Conservation (phyloP, 345 rosid species). For the Eucalyptus lansdowneana region DNA sequence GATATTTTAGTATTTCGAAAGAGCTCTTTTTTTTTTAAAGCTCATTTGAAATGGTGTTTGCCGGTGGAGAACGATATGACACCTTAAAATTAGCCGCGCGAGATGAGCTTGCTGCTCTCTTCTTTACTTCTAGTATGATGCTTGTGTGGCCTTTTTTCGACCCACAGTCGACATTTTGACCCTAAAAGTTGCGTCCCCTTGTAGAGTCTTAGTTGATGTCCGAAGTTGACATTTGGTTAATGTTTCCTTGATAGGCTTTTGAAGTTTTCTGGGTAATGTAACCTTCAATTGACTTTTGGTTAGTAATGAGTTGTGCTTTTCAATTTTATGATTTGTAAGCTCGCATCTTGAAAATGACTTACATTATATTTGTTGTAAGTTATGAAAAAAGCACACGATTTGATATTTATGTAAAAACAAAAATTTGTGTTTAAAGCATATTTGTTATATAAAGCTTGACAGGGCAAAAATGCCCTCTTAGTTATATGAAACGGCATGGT, state of each 20-base stretch:
- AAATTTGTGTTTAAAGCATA: background rate
- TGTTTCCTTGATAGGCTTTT: background rate
- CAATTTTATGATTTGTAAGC: background rate
- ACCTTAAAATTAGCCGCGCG: too few species aligned
- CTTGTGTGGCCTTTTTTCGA: background rate
- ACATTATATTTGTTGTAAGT: background rate
- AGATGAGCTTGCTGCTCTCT: background rate
- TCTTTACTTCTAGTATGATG: background rate
- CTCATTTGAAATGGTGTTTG: background rate
- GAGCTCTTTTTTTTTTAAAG: background rate
- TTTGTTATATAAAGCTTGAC: background rate
- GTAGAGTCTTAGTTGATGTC: background rate
- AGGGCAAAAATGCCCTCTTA: background rate
- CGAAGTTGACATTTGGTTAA: background rate
- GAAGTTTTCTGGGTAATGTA: background rate
- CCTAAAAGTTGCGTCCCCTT: background rate
- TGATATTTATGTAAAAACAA: background rate
- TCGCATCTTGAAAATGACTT: too few species aligned
- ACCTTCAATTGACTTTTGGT: background rate
- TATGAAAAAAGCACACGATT: fast-evolving
- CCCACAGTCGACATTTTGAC: background rate
- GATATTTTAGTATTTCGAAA: too few species aligned
- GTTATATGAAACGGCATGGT: background rate
- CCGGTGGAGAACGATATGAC: background rate
- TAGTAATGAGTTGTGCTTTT: background rate